A percentile compares a stretch with the other conserved stretches of the same genome.
Conservation (phyloP, 345 rosid genomes). For the Balakata baccata region DNA sequence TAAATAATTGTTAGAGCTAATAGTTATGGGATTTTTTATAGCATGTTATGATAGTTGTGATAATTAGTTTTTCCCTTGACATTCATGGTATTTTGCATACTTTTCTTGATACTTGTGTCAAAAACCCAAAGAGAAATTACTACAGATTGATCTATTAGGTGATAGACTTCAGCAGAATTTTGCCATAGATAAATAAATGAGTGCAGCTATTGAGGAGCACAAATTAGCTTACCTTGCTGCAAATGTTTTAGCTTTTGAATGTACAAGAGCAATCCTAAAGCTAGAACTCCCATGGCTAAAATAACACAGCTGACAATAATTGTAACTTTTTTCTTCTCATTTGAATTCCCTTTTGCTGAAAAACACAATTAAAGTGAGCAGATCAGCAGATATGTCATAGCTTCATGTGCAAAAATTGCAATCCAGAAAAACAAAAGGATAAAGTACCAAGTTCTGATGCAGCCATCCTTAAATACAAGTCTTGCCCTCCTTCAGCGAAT, state of each 20-base stretch:
- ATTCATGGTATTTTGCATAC: no score
- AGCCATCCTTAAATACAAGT: conserved; percentile 22
- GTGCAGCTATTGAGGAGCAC: not conserved
- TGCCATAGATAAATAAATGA: not conserved
- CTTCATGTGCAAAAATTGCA: not conserved
- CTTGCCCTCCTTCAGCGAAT: conserved; percentile 13
- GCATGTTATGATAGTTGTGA: no score
- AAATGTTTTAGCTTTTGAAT: not conserved
- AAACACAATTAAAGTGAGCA: not conserved
- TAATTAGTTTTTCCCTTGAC: no score
- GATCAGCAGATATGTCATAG: not conserved
- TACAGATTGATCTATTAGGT: not conserved
- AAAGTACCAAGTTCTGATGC: conserved; percentile 21
- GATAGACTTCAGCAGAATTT: not conserved
- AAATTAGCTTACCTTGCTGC: conserved; percentile 13
- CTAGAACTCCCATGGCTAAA: not conserved
- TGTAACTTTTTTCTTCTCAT: not conserved
- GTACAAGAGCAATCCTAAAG: conserved; percentile 11
- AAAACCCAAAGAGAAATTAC: not conserved
- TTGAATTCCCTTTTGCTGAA: not conserved
- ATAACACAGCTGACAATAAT: conserved; percentile 6
- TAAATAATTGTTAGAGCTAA: no score
- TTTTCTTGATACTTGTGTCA: no score
- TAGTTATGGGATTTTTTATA: no score
- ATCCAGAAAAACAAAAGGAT: not conserved